Evolutionary conservation across 1,284 basidiomycete species (phyloP), one percentile per base, ranked within the genome.

Genomic region (Ganoderma lingzhi): DNA sequence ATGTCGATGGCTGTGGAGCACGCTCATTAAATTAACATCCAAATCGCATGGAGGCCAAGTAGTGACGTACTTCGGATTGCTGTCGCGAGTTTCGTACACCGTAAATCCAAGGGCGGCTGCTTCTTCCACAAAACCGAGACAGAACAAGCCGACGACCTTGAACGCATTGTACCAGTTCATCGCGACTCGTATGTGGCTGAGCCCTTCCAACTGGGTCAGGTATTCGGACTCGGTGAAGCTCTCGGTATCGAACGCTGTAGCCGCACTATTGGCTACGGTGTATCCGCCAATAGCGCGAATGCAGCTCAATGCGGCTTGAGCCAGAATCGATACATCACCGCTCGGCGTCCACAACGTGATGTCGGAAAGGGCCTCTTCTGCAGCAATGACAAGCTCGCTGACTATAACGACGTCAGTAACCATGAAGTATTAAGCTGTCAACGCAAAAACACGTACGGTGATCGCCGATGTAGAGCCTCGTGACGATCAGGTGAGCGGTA

Each of bases 111-210:
- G 83, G 15, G 80, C 77, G 0, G 88, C 90, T 2, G 91, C 89
- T 70, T 89, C 87, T 35, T 84, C 80, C 15, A 82, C 76, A 73
- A 83, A 87, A 0, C 91, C 91, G 5, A 90, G 81, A 66, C 87
- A 89, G 74, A 86, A 92, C 59, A 88, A 82, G 41, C 84, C 87
- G 30, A 88, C 88, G 62, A 92, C 87, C 83, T 90, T 91, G 82
- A 88, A 89, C 23, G 88, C 83, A 73, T 90, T 86, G 74, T 90
- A 91, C 90, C 90, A 92, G 66, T 87, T 89, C 75, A 90, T 78
- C 1, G 85, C 84, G 23, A 90, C 80, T 28, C 83, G 79, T 6
- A 85, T 62, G 73, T 87, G 88, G 19, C 85, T 87, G 2, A 85
- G 84, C 17, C 78, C 76, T 19, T 82, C 76, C 1, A 88, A 80